A percentile compares a stretch with the other conserved stretches of the same genome.
These are phyloP conservation scores for Ustilaginoidea virens DNA, from an alignment of 2,329 filamentous ascomycete species.

Conservation along the genomic window DNA sequence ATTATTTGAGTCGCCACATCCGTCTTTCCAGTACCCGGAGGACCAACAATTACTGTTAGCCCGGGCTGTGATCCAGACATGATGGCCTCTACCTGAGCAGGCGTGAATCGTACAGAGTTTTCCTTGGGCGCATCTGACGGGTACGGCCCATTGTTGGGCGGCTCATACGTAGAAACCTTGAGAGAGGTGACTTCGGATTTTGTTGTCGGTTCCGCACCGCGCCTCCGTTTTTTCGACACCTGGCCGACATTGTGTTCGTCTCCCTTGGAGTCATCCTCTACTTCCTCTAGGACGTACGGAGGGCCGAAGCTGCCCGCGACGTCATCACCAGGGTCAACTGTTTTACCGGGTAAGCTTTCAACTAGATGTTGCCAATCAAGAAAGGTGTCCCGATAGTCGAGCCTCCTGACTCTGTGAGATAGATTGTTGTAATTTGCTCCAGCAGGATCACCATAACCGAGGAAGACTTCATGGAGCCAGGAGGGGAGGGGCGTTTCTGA, in stretches of 20 bases:
- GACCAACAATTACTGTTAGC: constrained; percentile 83
- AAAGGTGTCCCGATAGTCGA: constrained; percentile 92
- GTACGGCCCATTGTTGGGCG: constrained; percentile 80
- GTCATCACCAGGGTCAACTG: constrained; percentile 61
- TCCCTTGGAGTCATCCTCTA: constrained; percentile 37
- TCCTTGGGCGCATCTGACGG: constrained; percentile 67
- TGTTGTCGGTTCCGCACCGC: constrained; percentile 55
- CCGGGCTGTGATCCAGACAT: constrained; percentile 88
- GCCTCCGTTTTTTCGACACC: constrained; percentile 73
- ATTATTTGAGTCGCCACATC: constrained; percentile 98
- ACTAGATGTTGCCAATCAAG: constrained; percentile 88
- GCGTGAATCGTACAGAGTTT: constrained; percentile 78
- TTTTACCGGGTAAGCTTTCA: constrained; percentile 78
- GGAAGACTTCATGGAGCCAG: constrained; percentile 92
- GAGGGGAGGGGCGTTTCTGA: constrained; percentile 74
- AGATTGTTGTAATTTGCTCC: constrained; percentile 77
- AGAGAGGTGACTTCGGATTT: constrained; percentile 50
- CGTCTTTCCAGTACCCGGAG: constrained; percentile 96
- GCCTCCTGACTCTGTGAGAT: constrained; percentile 56
- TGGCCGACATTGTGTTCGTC: constrained; percentile 35
- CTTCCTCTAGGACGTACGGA: constrained; percentile 69
- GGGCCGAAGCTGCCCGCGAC: constrained; percentile 63
- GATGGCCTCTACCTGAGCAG: constrained; percentile 83
- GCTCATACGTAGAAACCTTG: constrained; percentile 79
- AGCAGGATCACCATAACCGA: constrained; percentile 91